Percentiles rank a stretch among this genome's conserved stretches.
Conservation (phyloP, 2,329 filamentous ascomycete genomes). For the Arthroderma uncinatum region DNA sequence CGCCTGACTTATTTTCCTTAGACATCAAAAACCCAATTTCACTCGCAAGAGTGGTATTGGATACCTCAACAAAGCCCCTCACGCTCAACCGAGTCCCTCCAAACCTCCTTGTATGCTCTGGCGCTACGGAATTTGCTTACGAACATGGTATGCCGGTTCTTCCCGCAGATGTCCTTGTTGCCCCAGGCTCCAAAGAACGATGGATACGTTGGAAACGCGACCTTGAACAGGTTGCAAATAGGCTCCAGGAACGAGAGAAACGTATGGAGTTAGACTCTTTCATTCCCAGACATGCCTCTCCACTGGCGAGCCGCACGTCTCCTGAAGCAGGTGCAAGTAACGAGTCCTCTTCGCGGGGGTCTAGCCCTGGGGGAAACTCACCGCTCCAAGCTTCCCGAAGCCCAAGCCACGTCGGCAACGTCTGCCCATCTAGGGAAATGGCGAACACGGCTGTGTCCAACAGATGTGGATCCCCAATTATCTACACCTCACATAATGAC, state of each 20-base stretch:
- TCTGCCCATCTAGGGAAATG: background rate
- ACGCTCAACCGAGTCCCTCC: slow-evolving; percentile 81
- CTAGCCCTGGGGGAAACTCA: slow-evolving; percentile 5
- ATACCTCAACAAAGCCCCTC: slow-evolving; percentile 63
- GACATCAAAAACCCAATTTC: slow-evolving; percentile 89
- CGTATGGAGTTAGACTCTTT: slow-evolving; percentile 14
- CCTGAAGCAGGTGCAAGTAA: background rate
- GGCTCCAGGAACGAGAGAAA: slow-evolving; percentile 18
- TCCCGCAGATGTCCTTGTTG: slow-evolving; percentile 68
- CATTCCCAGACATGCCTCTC: background rate
- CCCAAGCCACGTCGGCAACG: background rate
- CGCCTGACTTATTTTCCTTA: slow-evolving; percentile 27
- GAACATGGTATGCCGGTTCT: slow-evolving; percentile 64
- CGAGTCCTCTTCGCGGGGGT: slow-evolving; percentile 6
- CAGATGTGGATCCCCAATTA: background rate
- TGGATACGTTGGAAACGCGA: slow-evolving; percentile 68
- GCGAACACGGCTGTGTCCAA: background rate
- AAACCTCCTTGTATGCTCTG: slow-evolving; percentile 77
- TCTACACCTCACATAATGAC: background rate
- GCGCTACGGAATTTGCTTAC: slow-evolving; percentile 75
- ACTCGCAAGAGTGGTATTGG: slow-evolving; percentile 70
- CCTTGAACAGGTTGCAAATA: slow-evolving; percentile 39
- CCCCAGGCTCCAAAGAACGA: slow-evolving; percentile 63
- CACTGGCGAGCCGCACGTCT: background rate
- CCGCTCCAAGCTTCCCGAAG: background rate